phyloP scores from a whole-genome alignment of 2,329 filamentous ascomycete species.

The Capronia epimyces region DNA sequence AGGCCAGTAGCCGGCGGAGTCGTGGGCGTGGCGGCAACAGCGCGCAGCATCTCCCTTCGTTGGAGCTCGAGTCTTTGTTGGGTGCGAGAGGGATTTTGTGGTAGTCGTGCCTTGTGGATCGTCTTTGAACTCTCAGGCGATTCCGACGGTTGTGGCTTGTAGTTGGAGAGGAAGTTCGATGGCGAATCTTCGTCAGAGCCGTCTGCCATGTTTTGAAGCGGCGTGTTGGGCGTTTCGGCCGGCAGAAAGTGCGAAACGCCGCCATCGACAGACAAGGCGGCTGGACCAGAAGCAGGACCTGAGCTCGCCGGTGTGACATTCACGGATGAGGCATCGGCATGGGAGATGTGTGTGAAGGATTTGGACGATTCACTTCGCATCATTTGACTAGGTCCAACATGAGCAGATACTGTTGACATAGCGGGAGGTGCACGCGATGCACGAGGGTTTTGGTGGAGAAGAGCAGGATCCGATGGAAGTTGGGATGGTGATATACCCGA shows the following conservation, averaged over 20 bases:
- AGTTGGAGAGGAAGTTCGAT: constrained; percentile 45
- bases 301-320: constrained; percentile 33
- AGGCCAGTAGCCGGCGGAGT: constrained; percentile 37
- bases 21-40: constrained; percentile 41
- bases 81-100: constrained; percentile 39
- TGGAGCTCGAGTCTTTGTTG: constrained; percentile 47
- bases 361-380: constrained; percentile 24
- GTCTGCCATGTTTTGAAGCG: constrained; percentile 34
- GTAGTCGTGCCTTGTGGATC: constrained; percentile 31
- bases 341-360: constrained; percentile 31
- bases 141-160: constrained; percentile 43
- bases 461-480: constrained; percentile 19
- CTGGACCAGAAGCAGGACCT: constrained; percentile 24
- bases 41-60: constrained; percentile 35
- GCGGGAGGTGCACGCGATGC: constrained; percentile 44
- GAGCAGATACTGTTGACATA: constrained; percentile 46
- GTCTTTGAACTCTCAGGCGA: constrained; percentile 35
- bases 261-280: constrained; percentile 46
- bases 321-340: constrained; percentile 35
- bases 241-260: constrained; percentile 44
- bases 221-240: constrained; percentile 25
- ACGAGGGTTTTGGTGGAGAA: constrained; percentile 33
- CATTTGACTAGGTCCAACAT: constrained; percentile 36
- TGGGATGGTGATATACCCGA: constrained; percentile 13
- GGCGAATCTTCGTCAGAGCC: constrained; percentile 44